A percentile compares a stretch with the other conserved stretches of the same genome.
These are phyloP conservation scores for Spathaspora hagerdaliae DNA, from an alignment of 805 yeast species.

Conservation along the genomic window DNA sequence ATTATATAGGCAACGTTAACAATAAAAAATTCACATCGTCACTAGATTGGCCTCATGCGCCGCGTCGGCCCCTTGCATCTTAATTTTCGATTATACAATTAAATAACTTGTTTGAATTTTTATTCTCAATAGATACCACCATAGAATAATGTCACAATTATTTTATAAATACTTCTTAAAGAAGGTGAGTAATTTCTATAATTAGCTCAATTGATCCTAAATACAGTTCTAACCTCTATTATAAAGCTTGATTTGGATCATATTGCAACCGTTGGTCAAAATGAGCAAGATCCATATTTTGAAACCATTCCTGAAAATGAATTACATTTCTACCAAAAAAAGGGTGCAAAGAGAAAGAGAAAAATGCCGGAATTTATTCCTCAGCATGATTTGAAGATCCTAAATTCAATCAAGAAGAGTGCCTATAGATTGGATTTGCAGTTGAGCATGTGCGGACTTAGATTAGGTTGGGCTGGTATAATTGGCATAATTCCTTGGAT, in stretches of 20 bases:
- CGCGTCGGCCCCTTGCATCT: no score
- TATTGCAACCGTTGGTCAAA: conserved; percentile 23
- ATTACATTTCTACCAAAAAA: conserved; percentile 37
- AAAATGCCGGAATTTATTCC: conserved; percentile 34
- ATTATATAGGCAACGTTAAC: no score
- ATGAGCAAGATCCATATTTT: conserved; percentile 33
- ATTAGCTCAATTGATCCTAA: background rate
- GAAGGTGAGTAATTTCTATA: conserved; percentile 23
- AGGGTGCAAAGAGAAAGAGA: conserved; percentile 39
- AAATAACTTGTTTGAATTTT: no score
- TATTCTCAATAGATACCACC: no score
- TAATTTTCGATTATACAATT: no score
- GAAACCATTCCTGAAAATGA: conserved; percentile 39
- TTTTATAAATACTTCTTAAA: conserved; percentile 32
- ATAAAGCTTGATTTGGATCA: conserved; percentile 10
- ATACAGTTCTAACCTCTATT: no score
- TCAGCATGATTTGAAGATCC: conserved; percentile 26
- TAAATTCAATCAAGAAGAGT: conserved; percentile 30
- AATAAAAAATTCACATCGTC: no score
- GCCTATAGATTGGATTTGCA: conserved; percentile 40
- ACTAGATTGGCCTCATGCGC: no score
- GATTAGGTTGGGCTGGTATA: conserved; percentile 41
- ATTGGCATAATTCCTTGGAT: conserved; percentile 41
- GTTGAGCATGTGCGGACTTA: conserved; percentile 34
- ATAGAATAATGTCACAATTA: conserved; percentile 20